Conservation (phyloP, 2,329 filamentous ascomycete species). For the Colletotrichum sp. region DNA sequence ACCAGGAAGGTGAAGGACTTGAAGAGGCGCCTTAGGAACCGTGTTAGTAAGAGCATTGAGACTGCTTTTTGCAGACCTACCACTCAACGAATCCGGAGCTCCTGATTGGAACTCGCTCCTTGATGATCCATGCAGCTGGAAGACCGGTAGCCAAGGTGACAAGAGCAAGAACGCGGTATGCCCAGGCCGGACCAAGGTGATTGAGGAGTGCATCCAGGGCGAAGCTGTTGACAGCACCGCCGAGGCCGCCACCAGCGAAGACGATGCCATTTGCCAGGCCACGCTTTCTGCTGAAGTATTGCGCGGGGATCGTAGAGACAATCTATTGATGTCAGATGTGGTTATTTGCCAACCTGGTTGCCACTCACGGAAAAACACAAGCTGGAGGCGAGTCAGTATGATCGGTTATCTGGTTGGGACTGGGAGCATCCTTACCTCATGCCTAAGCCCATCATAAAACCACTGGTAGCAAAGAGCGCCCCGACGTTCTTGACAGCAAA, state of each 20-base stretch:
- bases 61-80: conserved; percentile 30
- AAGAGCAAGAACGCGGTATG: conserved; percentile 58
- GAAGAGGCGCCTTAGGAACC: conserved; percentile 50
- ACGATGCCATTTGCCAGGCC: conserved; percentile 62
- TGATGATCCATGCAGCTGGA: conserved; percentile 59
- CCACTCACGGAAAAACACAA: conserved; percentile 10
- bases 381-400: neutral
- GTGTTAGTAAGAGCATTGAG: neutral
- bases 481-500: conserved; percentile 38
- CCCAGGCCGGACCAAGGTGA: conserved; percentile 51
- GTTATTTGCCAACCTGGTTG: no score
- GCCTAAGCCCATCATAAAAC: conserved; percentile 35
- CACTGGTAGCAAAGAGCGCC: conserved; percentile 38
- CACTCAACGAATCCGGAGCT: conserved; percentile 52
- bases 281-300: conserved; percentile 59
- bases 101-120: conserved; percentile 47
- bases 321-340: conserved; percentile 31
- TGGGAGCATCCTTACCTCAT: conserved; percentile 23
- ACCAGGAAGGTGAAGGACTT: conserved; percentile 53
- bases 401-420: accelerated
- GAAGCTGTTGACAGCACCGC: conserved; percentile 58
- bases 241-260: conserved; percentile 59
- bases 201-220: conserved; percentile 52
- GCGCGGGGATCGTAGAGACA: conserved; percentile 52
- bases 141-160: conserved; percentile 56